Percentiles rank a stretch among this genome's conserved stretches.
phyloP scores from a whole-genome alignment of 108 stramenopile genomes.

The Nannochloropsis gaditana region DNA sequence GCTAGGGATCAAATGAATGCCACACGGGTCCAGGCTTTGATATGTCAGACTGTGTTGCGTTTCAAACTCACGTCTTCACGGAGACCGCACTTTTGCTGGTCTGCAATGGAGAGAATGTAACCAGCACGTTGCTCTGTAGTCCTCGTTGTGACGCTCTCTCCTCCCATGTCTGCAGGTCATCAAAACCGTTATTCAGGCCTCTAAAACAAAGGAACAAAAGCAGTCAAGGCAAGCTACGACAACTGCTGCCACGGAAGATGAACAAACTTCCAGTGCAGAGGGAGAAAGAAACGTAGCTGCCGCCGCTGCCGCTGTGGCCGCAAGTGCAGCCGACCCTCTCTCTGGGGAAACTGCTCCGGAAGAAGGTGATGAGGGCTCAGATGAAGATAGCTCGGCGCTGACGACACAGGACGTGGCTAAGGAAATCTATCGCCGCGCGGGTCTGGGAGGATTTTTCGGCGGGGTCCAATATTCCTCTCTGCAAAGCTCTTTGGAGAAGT shows the following conservation, averaged over 20 bases:
- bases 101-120: too few relatives aligned
- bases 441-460: not conserved
- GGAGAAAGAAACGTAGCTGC: not conserved
- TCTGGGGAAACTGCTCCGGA: not conserved
- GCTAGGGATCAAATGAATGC: too few relatives aligned
- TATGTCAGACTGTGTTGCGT: too few relatives aligned
- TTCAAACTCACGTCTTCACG: too few relatives aligned
- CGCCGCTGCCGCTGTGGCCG: not conserved
- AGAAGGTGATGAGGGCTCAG: not conserved
- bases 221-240: not conserved
- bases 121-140: not conserved
- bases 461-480: constrained; percentile 34
- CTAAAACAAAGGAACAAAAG: not conserved
- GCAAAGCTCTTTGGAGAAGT: constrained; percentile 65
- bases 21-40: too few relatives aligned
- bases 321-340: not conserved
- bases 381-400: not conserved
- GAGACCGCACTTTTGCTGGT: too few relatives aligned
- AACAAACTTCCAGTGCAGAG: not conserved
- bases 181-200: not conserved
- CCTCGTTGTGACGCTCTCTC: not conserved
- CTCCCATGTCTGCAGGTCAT: not conserved
- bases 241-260: not conserved
- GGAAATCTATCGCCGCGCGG: not conserved
- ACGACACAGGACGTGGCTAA: not conserved